Conservation (phyloP, 2,329 filamentous ascomycete species). For the Calonectria pseudoreteaudii region DNA sequence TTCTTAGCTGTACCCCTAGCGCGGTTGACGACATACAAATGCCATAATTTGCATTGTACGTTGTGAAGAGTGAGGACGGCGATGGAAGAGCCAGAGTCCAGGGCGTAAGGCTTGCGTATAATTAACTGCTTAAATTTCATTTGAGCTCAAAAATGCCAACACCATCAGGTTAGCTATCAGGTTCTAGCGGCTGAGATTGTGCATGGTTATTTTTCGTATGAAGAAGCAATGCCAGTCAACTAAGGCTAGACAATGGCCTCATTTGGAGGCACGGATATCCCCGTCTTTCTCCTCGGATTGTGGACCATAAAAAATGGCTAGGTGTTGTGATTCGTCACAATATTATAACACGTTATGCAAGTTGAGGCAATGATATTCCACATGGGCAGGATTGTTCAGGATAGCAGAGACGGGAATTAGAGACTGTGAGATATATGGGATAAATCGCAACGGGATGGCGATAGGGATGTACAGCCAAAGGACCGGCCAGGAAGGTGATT, state of each 20-base stretch:
- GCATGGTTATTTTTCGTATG: neutral
- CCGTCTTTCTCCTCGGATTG: neutral
- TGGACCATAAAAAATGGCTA: neutral
- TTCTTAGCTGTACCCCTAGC: neutral
- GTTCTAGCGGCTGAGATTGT: neutral
- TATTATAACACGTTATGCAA: neutral
- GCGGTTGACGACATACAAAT: neutral
- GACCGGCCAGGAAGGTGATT: neutral
- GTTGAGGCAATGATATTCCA: neutral
- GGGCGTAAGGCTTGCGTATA: neutral
- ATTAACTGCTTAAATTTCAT: neutral
- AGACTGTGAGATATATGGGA: neutral
- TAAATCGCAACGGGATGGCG: neutral
- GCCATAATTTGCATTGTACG: neutral
- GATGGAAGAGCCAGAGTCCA: neutral
- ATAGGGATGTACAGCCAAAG: neutral
- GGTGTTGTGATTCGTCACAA: neutral
- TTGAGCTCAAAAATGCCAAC: neutral
- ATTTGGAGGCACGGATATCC: constrained; percentile 16
- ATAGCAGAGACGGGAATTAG: neutral
- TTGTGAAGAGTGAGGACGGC: no score
- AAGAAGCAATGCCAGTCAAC: neutral
- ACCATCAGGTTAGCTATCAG: neutral
- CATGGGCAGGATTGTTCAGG: neutral
- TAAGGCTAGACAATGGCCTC: neutral